Percentiles rank a stretch among this genome's conserved stretches.
Conservation (phyloP, 495 filamentous ascomycete species). For the Neurospora sp. region DNA sequence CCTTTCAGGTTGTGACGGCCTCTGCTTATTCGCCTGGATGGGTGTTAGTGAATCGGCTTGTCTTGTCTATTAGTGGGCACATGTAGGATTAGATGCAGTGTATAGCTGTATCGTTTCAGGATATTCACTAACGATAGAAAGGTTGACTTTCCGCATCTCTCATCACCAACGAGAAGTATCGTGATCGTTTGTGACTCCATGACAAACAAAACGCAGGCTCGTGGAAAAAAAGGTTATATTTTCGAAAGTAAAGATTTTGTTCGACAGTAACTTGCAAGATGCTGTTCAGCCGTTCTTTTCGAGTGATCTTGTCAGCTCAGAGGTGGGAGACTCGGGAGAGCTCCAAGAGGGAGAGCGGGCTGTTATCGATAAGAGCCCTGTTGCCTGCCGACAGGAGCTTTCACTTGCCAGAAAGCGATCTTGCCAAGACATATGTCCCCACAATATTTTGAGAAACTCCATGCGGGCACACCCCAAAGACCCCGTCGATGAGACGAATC, state of each 20-base stretch:
- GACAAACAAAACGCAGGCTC: neutral
- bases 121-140: conserved; percentile 67
- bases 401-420: neutral
- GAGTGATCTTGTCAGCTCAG: neutral
- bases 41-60: conserved; percentile 4
- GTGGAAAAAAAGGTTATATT: neutral
- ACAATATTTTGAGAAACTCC: neutral
- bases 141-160: conserved; percentile 73
- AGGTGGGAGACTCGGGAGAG: neutral
- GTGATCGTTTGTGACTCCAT: conserved; percentile 46
- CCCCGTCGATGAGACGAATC: neutral
- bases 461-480: neutral
- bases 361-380: neutral
- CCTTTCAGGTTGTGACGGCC: conserved; percentile 29
- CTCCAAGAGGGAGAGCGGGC: neutral
- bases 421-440: conserved; percentile 2
- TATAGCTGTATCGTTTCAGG: conserved; percentile 1
- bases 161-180: conserved; percentile 71
- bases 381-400: neutral
- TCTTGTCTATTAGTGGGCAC: neutral
- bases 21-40: conserved; percentile 37
- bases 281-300: neutral
- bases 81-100: neutral
- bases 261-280: neutral
- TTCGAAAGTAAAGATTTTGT: neutral